Evolutionary conservation across 495 filamentous ascomycete genomes (phyloP).

Genomic region (Annulohypoxylon bovei): DNA sequence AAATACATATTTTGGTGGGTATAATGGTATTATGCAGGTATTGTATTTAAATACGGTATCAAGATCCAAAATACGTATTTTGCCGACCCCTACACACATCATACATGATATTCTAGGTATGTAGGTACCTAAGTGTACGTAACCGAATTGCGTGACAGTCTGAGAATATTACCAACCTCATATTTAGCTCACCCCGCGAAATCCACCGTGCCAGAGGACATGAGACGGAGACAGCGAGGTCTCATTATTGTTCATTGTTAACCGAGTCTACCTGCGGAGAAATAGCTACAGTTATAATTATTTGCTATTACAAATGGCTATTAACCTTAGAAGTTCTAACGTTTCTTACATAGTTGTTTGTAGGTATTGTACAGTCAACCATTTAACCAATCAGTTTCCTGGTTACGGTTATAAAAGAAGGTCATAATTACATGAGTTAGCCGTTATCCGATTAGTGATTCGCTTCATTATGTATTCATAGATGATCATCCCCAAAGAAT

Average conservation of each 20-base stretch:
- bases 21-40: too few relatives aligned
- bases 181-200: conserved; percentile 25
- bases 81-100: too few relatives aligned
- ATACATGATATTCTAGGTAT: neutral
- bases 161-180: conserved; percentile 29
- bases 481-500: neutral
- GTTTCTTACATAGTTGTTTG: neutral
- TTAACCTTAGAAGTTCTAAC: neutral
- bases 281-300: neutral
- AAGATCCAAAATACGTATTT: too few relatives aligned
- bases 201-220: conserved; percentile 25
- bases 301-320: neutral
- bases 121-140: conserved; percentile 12
- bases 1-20: too few relatives aligned
- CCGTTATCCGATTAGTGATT: neutral
- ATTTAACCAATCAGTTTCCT: neutral
- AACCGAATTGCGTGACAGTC: conserved; percentile 32
- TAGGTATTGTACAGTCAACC: neutral
- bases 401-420: neutral
- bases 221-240: conserved; percentile 14
- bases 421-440: neutral
- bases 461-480: neutral
- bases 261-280: neutral
- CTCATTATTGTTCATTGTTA: neutral
- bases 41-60: too few relatives aligned